Conservation (phyloP, 306 rosid genomes). For the Lithocarpus polystachyus region DNA sequence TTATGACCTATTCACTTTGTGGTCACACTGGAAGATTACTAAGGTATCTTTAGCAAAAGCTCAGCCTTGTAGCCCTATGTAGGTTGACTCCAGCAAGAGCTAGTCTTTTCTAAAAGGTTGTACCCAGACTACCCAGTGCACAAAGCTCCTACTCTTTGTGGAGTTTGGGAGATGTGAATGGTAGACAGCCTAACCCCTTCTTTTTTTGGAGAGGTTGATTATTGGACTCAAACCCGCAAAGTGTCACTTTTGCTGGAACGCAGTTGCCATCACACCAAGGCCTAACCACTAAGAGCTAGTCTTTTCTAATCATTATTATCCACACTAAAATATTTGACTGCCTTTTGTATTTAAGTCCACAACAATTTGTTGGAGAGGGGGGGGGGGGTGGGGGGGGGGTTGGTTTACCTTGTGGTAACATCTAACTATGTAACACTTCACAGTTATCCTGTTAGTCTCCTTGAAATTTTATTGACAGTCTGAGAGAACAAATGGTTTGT, state of each 20-base stretch:
- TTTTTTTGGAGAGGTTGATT: no score
- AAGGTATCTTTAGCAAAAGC: constrained; percentile 8
- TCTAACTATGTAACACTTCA: not conserved
- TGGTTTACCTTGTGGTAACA: not conserved
- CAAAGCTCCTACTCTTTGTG: no score
- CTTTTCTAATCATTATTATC: not conserved
- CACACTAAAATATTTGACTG: not conserved
- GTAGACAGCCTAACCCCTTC: no score
- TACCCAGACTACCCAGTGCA: no score
- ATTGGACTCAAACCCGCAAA: no score
- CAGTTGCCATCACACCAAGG: no score
- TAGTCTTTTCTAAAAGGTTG: not conserved
- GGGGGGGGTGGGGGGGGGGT: no score
- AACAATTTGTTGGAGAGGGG: not conserved
- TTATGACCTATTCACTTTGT: not conserved
- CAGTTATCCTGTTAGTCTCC: not conserved
- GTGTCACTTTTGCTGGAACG: no score
- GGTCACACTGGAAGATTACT: constrained; percentile 8
- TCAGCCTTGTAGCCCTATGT: not conserved
- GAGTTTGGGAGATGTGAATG: no score
- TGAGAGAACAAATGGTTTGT: not conserved
- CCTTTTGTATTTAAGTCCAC: not conserved
- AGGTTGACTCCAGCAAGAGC: not conserved
- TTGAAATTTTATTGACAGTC: not conserved
- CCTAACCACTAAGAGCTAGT: not conserved